These are phyloP conservation scores for Trypanosoma melophagium DNA, from an alignment of 208 protist genomes.

Conservation along the genomic window DNA sequence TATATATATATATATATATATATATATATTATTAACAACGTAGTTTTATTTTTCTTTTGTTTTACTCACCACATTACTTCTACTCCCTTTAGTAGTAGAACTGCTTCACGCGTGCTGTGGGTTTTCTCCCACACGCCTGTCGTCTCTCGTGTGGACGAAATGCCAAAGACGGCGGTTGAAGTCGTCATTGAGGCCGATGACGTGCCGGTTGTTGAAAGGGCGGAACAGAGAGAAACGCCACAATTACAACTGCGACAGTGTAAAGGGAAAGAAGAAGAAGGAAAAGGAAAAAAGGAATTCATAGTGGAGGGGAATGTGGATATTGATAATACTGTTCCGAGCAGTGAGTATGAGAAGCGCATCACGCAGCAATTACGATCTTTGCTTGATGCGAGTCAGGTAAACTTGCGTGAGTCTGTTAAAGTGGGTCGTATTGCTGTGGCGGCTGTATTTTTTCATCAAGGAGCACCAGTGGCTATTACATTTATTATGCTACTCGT, in stretches of 20 bases:
- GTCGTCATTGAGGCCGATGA: slow-evolving; percentile 10
- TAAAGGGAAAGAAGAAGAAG: not conserved
- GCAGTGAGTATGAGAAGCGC: slow-evolving; percentile 65
- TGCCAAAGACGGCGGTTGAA: not conserved
- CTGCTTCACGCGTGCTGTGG: no score
- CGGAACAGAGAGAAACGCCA: not conserved
- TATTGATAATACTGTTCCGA: slow-evolving; percentile 42
- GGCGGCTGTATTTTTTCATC: slow-evolving; percentile 52
- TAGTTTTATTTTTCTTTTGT: no score
- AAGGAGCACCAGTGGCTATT: slow-evolving; percentile 49
- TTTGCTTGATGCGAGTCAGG: slow-evolving; percentile 49
- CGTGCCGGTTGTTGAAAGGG: not conserved
- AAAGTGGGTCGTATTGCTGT: slow-evolving; percentile 39
- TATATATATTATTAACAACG: no score
- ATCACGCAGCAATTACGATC: slow-evolving; percentile 56
- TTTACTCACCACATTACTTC: no score
- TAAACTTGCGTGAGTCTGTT: slow-evolving; percentile 38
- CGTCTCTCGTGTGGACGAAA: not conserved
- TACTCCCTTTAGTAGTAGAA: no score
- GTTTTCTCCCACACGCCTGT: no score
- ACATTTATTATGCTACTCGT: slow-evolving; percentile 73
- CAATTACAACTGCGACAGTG: not conserved
- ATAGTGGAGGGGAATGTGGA: not conserved
- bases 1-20: no score
- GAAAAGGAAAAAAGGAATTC: not conserved